Evolutionary conservation across 768 basidiomycete species (phyloP), one percentile per base, ranked within the genome.

Genomic region (Tubosaeta sp.): DNA sequence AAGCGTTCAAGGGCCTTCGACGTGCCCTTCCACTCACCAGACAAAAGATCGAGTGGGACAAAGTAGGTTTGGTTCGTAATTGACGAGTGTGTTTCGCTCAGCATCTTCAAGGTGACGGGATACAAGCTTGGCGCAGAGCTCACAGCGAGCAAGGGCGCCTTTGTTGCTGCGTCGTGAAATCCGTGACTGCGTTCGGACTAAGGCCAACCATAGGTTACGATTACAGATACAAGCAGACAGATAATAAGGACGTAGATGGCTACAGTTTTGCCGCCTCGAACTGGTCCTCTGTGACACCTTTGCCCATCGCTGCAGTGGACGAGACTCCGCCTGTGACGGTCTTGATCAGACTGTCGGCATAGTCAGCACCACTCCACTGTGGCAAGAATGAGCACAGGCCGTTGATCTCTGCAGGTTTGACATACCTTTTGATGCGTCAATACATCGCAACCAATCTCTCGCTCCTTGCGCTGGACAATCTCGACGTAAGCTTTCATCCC

Each of bases 401-500:
- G 35, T 35, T 18, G 32, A 44, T 22, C 7, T 6, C 27, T 29
- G 53, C 21, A 35, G 16, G 24, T 46, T 8, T 1, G n/a, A 16
- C 80, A 32, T 61, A 90, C 90, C 81, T 86, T 94, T 70, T 99
- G 96, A 68, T 99, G 96, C 7, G 94, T 97, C 59, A 98, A 83
- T 22, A 98, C 95, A 64, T 99, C 96, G 54, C 90, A 93, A 44
- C 87, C 93, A 46, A 96, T 79, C 59, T 97, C 94, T 44, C 93
- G 81, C 67, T 99, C 96, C 67, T 82, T 87, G 25, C 90, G 77
- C 69, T 99, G 96, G 48, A 99, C 76, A 51, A 98, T 74, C 72
- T 94, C 91, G 55, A 97, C 94, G 65, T 98, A 99, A 2, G 96
- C 96, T 70, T 97, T 94, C 96, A 99, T 99, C 36, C 95, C 96